phyloP scores from a whole-genome alignment of 495 filamentous ascomycete species.

The Alectoria sarmentosa region DNA sequence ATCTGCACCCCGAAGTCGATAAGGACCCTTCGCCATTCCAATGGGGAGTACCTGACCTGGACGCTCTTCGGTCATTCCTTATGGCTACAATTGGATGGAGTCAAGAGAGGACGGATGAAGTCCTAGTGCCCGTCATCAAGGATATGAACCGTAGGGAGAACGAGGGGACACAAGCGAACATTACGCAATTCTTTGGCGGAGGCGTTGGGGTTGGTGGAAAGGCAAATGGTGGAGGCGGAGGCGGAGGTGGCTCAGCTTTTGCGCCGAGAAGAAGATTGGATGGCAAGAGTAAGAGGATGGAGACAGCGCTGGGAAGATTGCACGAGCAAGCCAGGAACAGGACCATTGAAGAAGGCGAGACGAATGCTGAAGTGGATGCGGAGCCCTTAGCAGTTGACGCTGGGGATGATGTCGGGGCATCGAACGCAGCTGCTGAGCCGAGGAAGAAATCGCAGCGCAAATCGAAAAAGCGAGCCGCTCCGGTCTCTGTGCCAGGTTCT shows the following conservation, averaged over 20 bases:
- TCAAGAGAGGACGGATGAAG: slow-evolving; percentile 84
- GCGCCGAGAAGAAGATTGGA: slow-evolving; percentile 60
- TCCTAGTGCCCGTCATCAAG: slow-evolving; percentile 84
- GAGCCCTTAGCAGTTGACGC: background rate
- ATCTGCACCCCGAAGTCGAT: slow-evolving; percentile 81
- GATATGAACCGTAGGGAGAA: slow-evolving; percentile 84
- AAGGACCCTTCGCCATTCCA: slow-evolving; percentile 67
- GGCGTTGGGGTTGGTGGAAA: slow-evolving; percentile 45
- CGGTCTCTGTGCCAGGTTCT: slow-evolving; percentile 5
- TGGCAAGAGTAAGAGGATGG: slow-evolving; percentile 72
- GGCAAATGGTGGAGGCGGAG: slow-evolving; percentile 29
- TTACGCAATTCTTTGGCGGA: slow-evolving; percentile 79
- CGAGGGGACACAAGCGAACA: slow-evolving; percentile 92
- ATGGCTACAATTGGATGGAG: slow-evolving; percentile 94
- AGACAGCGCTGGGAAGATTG: slow-evolving; percentile 67
- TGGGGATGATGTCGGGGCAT: slow-evolving; percentile 1
- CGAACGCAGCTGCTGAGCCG: slow-evolving; percentile 17
- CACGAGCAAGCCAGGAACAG: slow-evolving; percentile 44
- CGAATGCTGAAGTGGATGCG: background rate
- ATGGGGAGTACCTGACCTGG: slow-evolving; percentile 93
- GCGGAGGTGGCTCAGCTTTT: slow-evolving; percentile 54
- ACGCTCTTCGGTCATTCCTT: slow-evolving; percentile 73
- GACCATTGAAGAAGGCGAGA: slow-evolving; percentile 16
- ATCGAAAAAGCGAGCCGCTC: slow-evolving; percentile 17
- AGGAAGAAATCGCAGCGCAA: slow-evolving; percentile 5